Evolutionary conservation across 78 protist genomes (phyloP).

Genomic region (Mantamonas sphyraenae): DNA sequence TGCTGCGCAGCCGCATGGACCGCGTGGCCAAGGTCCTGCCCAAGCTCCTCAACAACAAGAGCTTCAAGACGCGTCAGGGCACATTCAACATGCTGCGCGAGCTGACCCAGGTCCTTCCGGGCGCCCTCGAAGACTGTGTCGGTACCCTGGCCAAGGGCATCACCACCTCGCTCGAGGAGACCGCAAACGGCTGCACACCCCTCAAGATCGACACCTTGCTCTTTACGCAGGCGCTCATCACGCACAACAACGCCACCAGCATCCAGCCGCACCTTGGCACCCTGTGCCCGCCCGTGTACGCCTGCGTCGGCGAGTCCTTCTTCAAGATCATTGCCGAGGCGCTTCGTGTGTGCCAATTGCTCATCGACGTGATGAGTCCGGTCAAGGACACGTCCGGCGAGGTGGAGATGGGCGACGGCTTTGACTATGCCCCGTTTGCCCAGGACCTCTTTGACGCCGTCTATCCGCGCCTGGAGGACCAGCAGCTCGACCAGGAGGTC

Average conservation of each 20-base stretch:
- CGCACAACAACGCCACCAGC: neutral
- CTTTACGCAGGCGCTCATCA: constrained; percentile 26
- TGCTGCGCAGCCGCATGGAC: constrained; percentile 19
- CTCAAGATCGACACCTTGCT: constrained; percentile 56
- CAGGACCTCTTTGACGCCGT: constrained; percentile 30
- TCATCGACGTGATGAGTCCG: constrained; percentile 35
- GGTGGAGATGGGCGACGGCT: neutral
- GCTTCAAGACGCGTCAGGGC: constrained; percentile 53
- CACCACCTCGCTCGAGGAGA: constrained; percentile 14
- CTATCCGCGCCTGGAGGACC: constrained; percentile 48
- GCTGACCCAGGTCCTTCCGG: constrained; percentile 31
- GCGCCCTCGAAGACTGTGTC: constrained; percentile 27
- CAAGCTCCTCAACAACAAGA: constrained; percentile 31
- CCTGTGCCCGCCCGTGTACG: neutral
- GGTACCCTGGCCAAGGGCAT: constrained; percentile 31
- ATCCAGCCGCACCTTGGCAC: too few species aligned
- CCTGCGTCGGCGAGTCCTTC: neutral
- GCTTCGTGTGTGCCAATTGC: constrained; percentile 60
- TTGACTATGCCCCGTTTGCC: neutral
- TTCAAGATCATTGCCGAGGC: constrained; percentile 9
- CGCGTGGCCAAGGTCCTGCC: constrained; percentile 15
- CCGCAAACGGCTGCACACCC: constrained; percentile 30
- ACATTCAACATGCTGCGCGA: constrained; percentile 42
- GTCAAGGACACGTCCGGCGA: too few species aligned
- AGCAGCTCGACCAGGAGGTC: constrained; percentile 89